These are phyloP conservation scores for Pisolithus thermaeus DNA, from an alignment of 1,284 basidiomycete species.

Conservation along the genomic window DNA sequence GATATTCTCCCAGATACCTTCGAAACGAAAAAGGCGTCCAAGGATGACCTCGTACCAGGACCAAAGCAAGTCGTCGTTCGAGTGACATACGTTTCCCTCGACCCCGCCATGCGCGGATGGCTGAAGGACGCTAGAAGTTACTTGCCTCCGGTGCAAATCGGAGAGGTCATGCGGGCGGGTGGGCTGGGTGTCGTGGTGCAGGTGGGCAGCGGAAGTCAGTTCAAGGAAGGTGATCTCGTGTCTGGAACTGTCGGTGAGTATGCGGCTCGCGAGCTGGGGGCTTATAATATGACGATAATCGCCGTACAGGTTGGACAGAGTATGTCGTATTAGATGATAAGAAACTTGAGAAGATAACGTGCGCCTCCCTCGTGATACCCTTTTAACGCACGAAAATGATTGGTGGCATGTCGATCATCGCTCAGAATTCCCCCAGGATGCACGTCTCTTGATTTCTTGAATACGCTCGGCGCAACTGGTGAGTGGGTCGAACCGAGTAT, in stretches of 20 bases:
- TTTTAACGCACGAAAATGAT: background rate
- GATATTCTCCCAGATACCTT: constrained; percentile 70
- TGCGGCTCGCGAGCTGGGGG: background rate
- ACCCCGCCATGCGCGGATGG: constrained; percentile 85
- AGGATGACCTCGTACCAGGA: constrained; percentile 47
- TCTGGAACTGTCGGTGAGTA: constrained; percentile 50
- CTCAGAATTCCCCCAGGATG: constrained; percentile 50
- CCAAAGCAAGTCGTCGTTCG: constrained; percentile 63
- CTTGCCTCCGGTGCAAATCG: constrained; percentile 71
- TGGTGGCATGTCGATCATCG: background rate
- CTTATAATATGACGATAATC: background rate
- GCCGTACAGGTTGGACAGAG: constrained; percentile 67
- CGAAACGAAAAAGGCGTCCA: constrained; percentile 50
- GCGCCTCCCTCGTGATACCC: background rate
- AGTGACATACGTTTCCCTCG: constrained; percentile 72
- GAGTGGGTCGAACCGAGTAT: constrained; percentile 13
- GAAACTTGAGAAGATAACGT: constrained; percentile 42
- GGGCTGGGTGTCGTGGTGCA: constrained; percentile 68
- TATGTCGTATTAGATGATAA: constrained; percentile 62
- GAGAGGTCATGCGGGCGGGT: constrained; percentile 74
- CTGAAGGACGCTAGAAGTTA: constrained; percentile 67
- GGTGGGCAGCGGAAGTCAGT: constrained; percentile 46
- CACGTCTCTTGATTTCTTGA: constrained; percentile 68
- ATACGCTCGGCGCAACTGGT: constrained; percentile 70
- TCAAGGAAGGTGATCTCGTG: constrained; percentile 66